A percentile compares a stretch with the other conserved stretches of the same genome.
Conservation (phyloP, 192 early-diverging fungal genomes). For the Pilobolus umbonatus region DNA sequence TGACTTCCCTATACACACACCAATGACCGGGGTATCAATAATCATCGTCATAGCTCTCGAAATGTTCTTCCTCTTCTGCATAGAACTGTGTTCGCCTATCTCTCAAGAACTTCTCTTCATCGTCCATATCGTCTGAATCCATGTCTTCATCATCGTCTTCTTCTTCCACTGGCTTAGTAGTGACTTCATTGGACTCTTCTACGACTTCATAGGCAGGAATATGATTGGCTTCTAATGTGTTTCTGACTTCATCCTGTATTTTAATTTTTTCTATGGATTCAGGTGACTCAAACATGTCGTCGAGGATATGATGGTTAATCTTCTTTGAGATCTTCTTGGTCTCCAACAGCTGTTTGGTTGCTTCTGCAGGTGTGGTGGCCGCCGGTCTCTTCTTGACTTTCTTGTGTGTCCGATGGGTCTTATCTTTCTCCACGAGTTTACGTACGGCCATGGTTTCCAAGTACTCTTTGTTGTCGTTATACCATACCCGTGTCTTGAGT, state of each 20-base stretch:
- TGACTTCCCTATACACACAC: too few relatives aligned
- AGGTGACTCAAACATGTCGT: slow-evolving; percentile 57
- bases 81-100: slow-evolving; percentile 8
- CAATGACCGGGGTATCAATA: too few relatives aligned
- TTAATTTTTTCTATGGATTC: slow-evolving; percentile 32
- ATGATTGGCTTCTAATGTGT: slow-evolving; percentile 28
- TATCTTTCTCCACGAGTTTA: slow-evolving; percentile 64
- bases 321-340: slow-evolving; percentile 81
- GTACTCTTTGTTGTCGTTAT: slow-evolving; percentile 81
- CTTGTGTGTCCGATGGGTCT: slow-evolving; percentile 26
- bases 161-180: slow-evolving; percentile 29
- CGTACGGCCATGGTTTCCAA: slow-evolving; percentile 57
- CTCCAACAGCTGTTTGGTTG: slow-evolving; percentile 67
- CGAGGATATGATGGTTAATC: slow-evolving; percentile 83
- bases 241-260: slow-evolving; percentile 29
- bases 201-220: slow-evolving; percentile 33
- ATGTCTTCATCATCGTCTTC: slow-evolving; percentile 44
- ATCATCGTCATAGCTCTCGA: background rate
- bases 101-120: slow-evolving; percentile 26
- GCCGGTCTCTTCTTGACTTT: slow-evolving; percentile 33
- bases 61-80: background rate
- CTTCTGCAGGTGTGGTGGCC: slow-evolving; percentile 67
- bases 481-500: slow-evolving; percentile 82
- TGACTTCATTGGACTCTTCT: slow-evolving; percentile 41
- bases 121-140: slow-evolving; percentile 43